Conservation (phyloP, 495 filamentous ascomycete genomes). For the Hypoxylon rickii region DNA sequence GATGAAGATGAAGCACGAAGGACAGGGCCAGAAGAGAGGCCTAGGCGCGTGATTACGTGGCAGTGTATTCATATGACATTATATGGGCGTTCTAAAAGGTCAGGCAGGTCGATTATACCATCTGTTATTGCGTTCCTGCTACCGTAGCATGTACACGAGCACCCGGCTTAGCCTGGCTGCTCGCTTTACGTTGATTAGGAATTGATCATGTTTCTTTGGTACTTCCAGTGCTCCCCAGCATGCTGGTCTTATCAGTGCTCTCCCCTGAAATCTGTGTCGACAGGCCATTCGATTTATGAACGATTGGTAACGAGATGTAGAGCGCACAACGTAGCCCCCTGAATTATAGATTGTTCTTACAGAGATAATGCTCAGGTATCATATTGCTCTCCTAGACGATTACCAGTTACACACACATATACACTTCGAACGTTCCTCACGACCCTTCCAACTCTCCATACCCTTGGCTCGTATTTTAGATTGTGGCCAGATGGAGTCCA, state of each 20-base stretch:
- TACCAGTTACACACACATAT: conserved; percentile 15
- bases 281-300: not conserved
- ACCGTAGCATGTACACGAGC: too few species aligned
- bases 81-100: conserved; percentile 24
- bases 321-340: conserved; percentile 7
- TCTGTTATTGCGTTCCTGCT: conserved; percentile 10
- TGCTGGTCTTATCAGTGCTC: too few species aligned
- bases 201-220: too few species aligned
- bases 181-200: not conserved
- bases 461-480: not conserved
- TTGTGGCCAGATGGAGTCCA: not conserved
- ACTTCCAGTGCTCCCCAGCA: too few species aligned
- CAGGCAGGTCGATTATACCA: conserved; percentile 26
- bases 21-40: conserved; percentile 54
- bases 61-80: conserved; percentile 13
- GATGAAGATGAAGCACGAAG: conserved; percentile 62
- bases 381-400: conserved; percentile 10
- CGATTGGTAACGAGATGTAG: not conserved
- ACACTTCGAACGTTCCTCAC: conserved; percentile 4
- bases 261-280: not conserved
- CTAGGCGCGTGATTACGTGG: conserved; percentile 53
- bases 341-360: conserved; percentile 16
- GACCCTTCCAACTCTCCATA: not conserved
- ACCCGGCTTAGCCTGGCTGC: not conserved
- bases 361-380: conserved; percentile 31